Conservation (phyloP, 176 grass and related monocot genomes). For the Ananas comosus region DNA sequence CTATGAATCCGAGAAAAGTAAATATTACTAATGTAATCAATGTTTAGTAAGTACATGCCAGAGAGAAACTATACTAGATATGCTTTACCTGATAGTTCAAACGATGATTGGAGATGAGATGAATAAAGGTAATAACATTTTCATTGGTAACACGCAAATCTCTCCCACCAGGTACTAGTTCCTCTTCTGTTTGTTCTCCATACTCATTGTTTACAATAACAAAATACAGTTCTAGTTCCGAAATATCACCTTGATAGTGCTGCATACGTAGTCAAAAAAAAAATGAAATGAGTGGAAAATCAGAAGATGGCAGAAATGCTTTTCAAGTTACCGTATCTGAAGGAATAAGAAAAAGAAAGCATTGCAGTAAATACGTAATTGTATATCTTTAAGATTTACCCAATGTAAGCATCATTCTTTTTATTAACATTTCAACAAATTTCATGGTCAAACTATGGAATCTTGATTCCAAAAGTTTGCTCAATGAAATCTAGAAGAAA, state of each 20-base stretch:
- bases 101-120: slow-evolving; percentile 89
- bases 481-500: too few species aligned
- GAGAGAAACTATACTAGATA: background rate
- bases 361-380: background rate
- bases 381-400: background rate
- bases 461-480: too few species aligned
- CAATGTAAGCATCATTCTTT: too few species aligned
- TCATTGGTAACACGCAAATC: slow-evolving; percentile 83
- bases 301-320: background rate
- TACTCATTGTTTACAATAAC: slow-evolving; percentile 98
- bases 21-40: slow-evolving; percentile 8
- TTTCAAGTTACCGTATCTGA: background rate
- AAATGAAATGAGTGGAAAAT: slow-evolving; percentile 1
- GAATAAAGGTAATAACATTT: slow-evolving; percentile 95
- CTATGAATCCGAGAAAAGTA: slow-evolving; percentile 33
- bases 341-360: background rate
- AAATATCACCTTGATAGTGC: slow-evolving; percentile 80
- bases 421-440: too few species aligned
- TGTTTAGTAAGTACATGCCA: background rate
- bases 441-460: too few species aligned
- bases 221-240: slow-evolving; percentile 91
- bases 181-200: slow-evolving; percentile 93
- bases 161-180: slow-evolving; percentile 74
- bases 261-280: slow-evolving; percentile 23
- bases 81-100: slow-evolving; percentile 78